Percentiles rank a stretch among this genome's conserved stretches.
These are phyloP conservation scores for Besnoitia besnoiti DNA, from an alignment of 169 alveolate genomes.

Conservation along the genomic window DNA sequence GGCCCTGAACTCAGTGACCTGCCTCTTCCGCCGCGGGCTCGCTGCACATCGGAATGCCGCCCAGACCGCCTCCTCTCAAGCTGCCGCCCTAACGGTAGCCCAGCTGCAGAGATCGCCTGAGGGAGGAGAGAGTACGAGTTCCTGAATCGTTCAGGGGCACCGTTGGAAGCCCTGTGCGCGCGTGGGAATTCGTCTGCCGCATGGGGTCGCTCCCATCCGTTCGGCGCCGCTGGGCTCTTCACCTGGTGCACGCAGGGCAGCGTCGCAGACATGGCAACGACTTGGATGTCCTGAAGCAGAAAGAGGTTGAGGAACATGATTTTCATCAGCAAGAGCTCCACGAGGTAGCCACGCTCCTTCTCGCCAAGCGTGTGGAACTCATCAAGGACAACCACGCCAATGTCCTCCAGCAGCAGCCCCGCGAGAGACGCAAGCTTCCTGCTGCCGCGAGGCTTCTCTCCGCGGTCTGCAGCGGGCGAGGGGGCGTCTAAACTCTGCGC, in stretches of 20 bases:
- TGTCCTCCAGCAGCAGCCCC: neutral
- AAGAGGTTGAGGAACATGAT: slow-evolving; percentile 68
- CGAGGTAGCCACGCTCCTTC: slow-evolving; percentile 78
- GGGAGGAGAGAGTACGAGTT: too few relatives aligned
- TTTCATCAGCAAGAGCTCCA: slow-evolving; percentile 74
- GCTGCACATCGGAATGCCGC: too few relatives aligned
- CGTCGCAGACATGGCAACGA: slow-evolving; percentile 88
- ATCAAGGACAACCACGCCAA: slow-evolving; percentile 75
- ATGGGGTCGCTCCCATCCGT: too few relatives aligned
- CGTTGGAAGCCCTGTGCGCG: too few relatives aligned
- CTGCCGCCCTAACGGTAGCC: too few relatives aligned
- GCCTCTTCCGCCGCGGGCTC: too few relatives aligned
- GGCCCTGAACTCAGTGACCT: too few relatives aligned
- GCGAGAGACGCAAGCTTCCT: neutral
- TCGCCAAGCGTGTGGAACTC: slow-evolving; percentile 84
- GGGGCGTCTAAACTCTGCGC: neutral
- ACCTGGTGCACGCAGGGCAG: slow-evolving; percentile 68
- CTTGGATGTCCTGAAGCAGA: slow-evolving; percentile 71
- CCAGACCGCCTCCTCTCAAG: too few relatives aligned
- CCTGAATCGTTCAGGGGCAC: too few relatives aligned
- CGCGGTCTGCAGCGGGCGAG: neutral
- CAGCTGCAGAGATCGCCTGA: too few relatives aligned
- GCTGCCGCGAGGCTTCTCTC: neutral
- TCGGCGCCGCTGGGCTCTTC: neutral
- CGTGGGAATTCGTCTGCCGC: too few relatives aligned